Evolutionary conservation across 2,329 filamentous ascomycete species (phyloP), one percentile per base, ranked within the genome.

Genomic region (Ascochyta clinopodiicola): DNA sequence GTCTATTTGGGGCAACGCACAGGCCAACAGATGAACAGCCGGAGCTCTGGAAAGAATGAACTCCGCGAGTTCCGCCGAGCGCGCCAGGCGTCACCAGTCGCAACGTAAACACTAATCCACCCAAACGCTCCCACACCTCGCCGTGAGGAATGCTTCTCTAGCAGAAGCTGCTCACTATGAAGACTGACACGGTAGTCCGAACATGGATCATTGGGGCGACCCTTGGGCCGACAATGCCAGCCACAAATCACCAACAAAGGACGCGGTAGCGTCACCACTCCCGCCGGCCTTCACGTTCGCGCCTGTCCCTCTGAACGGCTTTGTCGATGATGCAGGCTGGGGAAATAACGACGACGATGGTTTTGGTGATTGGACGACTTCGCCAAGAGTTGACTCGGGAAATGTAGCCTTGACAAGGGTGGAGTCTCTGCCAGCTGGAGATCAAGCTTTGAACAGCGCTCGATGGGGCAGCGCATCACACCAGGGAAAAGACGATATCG

Each of bases 161-260:
- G 52, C 57, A 62, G 60, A 62, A 57, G 60, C 59, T 51, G 56
- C 67, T 67, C 72, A 75, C 60, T 71, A 75, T 75, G 73, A 73
- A 65, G 72, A 65, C 60, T 67, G 56, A 60, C 45, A 66, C 55
- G 51, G 47, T 56, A 52, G 57, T 59, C 49, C 64, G 63, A 75
- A 57, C 52, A 77, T 77, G 74, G 74, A 77, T 69, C 69, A 75
- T 62, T 77, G 74, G 74, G 71, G 72, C 61, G 74, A 77, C 72
- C 74, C 74, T 64, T 77, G 74, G 74, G 73, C 73, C 58, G 72
- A 75, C 62, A 67, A 74, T 67, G 59, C 61, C 63, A 59, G 62
- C 52, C 54, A 55, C 53, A 59, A 59, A 44, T 60, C 57, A 34
- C 60, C 65, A 29, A 56, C 62, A 43, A 69, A 72, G 61, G 49